These are phyloP conservation scores for Monotropa hypopitys DNA, from an alignment of 179 eudicot genomes.

Conservation along the genomic window DNA sequence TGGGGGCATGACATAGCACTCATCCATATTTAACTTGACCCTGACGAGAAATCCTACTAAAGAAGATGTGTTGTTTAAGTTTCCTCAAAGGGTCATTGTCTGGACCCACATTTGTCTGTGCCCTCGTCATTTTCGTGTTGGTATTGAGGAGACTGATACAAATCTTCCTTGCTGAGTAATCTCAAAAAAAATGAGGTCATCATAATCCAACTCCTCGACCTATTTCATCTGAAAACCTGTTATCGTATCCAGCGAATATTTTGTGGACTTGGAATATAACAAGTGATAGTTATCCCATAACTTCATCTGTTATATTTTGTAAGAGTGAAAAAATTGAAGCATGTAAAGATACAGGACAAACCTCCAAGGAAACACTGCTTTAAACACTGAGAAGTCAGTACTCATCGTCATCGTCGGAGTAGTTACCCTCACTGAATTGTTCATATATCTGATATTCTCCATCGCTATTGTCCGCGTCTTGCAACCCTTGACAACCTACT, in stretches of 20 bases:
- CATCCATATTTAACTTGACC: no score
- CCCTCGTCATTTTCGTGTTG: no score
- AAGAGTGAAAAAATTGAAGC: background rate
- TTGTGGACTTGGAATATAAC: background rate
- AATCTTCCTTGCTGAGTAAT: background rate
- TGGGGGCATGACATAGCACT: no score
- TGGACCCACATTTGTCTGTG: no score
- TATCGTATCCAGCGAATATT: background rate
- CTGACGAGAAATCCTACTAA: no score
- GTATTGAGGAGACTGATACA: background rate
- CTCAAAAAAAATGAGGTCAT: background rate
- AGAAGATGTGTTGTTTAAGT: no score
- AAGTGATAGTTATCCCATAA: background rate
- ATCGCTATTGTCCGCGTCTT: constrained; percentile 36
- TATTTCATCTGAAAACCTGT: background rate
- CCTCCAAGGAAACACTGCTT: background rate
- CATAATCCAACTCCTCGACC: background rate
- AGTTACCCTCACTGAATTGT: constrained; percentile 47
- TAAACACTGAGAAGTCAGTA: constrained; percentile 11
- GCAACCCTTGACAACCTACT: constrained; percentile 16
- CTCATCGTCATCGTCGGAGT: constrained; percentile 48
- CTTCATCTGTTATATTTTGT: background rate
- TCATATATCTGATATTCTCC: constrained; percentile 79
- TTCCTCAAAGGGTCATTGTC: no score
- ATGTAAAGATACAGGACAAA: background rate